Conservation (phyloP, 2,329 filamentous ascomycete species). For the Orbilia oligospora region DNA sequence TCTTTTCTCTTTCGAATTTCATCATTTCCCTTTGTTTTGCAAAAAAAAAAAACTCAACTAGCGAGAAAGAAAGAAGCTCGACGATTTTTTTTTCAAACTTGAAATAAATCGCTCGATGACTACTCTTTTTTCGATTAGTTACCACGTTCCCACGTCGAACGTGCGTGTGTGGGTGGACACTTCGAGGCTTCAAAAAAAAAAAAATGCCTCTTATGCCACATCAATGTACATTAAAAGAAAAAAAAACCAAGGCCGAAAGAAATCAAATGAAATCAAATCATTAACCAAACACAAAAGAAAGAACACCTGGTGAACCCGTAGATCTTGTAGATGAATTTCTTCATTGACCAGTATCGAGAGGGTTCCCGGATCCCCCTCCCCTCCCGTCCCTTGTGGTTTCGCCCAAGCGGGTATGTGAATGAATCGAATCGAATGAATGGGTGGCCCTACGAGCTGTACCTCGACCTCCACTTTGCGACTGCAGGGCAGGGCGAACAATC, state of each 20-base stretch:
- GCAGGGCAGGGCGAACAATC: not conserved
- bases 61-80: constrained; percentile 15
- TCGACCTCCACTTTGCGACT: constrained; percentile 12
- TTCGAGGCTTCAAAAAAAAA: constrained; percentile 29
- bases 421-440: not conserved
- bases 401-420: too few relatives aligned
- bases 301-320: constrained; percentile 18
- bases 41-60: constrained; percentile 1
- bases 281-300: constrained; percentile 1
- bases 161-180: constrained; percentile 29
- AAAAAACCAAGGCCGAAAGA: constrained; percentile 32
- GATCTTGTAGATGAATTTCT: constrained; percentile 58
- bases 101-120: constrained; percentile 20
- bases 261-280: constrained; percentile 29
- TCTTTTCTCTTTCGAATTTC: not conserved
- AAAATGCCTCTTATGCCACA: constrained; percentile 41
- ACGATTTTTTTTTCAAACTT: not conserved
- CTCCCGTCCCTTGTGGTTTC: too few relatives aligned
- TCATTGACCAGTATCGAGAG: constrained; percentile 36
- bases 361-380: too few relatives aligned
- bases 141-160: constrained; percentile 31
- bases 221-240: constrained; percentile 56
- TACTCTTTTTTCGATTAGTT: constrained; percentile 36
- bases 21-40: constrained; percentile 9
- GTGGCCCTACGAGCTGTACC: not conserved